These are phyloP conservation scores for Berkeleyomyces basicola DNA, from an alignment of 2,329 filamentous ascomycete species.

Conservation along the genomic window DNA sequence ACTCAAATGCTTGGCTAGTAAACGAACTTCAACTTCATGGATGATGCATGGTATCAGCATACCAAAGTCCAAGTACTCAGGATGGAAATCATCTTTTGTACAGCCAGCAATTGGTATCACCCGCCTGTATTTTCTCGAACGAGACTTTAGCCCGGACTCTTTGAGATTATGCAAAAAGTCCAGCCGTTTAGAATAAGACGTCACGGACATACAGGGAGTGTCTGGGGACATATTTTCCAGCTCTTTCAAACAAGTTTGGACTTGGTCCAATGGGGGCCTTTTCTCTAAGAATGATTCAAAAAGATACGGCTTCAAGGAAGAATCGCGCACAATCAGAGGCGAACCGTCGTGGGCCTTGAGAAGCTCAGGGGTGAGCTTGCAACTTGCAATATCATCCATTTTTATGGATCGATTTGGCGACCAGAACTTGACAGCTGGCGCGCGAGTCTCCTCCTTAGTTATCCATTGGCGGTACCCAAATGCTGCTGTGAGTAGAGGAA, in stretches of 20 bases:
- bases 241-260: slow-evolving; percentile 23
- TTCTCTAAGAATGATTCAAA: slow-evolving; percentile 23
- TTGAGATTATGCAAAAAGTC: slow-evolving; percentile 40
- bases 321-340: slow-evolving; percentile 15
- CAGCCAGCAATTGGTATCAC: slow-evolving; percentile 33
- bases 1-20: slow-evolving; percentile 45
- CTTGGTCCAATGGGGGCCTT: slow-evolving; percentile 27
- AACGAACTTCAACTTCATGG: slow-evolving; percentile 46
- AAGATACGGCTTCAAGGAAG: slow-evolving; percentile 24
- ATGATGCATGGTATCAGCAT: slow-evolving; percentile 58
- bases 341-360: slow-evolving; percentile 18
- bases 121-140: slow-evolving; percentile 27
- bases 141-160: slow-evolving; percentile 15
- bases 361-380: background rate
- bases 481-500: slow-evolving; percentile 3
- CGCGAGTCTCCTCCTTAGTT: background rate
- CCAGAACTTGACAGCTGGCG: slow-evolving; percentile 1
- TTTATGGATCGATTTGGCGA: background rate
- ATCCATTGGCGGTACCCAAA: slow-evolving; percentile 3
- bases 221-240: slow-evolving; percentile 27
- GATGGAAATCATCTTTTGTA: slow-evolving; percentile 30
- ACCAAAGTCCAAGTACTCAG: slow-evolving; percentile 31
- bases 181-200: slow-evolving; percentile 34
- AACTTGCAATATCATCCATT: slow-evolving; percentile 3
- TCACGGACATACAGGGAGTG: slow-evolving; percentile 32